phyloP scores from a whole-genome alignment of 2,329 filamentous ascomycete species.

The Pestalotiopsis fici region DNA sequence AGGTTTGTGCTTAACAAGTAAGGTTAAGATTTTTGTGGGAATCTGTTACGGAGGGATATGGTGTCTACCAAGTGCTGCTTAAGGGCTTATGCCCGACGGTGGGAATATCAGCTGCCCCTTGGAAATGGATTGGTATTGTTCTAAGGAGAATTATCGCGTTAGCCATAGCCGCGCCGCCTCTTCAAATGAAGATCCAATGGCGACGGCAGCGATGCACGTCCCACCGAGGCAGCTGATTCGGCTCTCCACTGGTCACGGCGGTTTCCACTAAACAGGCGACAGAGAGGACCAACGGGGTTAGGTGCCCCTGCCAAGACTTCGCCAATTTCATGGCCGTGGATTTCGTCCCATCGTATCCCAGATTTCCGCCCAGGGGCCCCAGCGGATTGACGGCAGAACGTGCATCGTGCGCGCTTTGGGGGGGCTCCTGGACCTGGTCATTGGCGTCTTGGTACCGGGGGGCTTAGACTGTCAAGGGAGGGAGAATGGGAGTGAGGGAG shows the following conservation, averaged over 20 bases:
- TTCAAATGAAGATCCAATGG: neutral
- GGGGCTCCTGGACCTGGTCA: neutral
- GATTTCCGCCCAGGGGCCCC: neutral
- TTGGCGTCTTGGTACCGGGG: neutral
- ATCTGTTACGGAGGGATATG: neutral
- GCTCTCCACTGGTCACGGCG: neutral
- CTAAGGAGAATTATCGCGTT: neutral
- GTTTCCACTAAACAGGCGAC: constrained; percentile 2
- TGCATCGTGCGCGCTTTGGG: neutral
- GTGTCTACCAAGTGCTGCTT: neutral
- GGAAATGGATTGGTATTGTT: neutral
- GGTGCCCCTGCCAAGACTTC: constrained; percentile 3
- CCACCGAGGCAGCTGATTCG: neutral
- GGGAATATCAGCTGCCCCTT: neutral
- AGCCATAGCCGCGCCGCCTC: neutral
- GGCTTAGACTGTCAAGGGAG: neutral
- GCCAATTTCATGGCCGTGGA: neutral
- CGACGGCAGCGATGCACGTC: neutral
- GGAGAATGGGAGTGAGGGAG: too few species aligned
- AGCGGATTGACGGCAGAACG: neutral
- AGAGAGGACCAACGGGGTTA: constrained; percentile 1
- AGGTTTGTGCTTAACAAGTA: constrained; percentile 2
- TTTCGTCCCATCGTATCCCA: neutral
- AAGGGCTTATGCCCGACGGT: neutral
- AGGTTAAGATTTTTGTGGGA: constrained; percentile 4